These are phyloP conservation scores for Colletotrichum paranaense DNA, from an alignment of 2,329 filamentous ascomycete species.

Conservation along the genomic window DNA sequence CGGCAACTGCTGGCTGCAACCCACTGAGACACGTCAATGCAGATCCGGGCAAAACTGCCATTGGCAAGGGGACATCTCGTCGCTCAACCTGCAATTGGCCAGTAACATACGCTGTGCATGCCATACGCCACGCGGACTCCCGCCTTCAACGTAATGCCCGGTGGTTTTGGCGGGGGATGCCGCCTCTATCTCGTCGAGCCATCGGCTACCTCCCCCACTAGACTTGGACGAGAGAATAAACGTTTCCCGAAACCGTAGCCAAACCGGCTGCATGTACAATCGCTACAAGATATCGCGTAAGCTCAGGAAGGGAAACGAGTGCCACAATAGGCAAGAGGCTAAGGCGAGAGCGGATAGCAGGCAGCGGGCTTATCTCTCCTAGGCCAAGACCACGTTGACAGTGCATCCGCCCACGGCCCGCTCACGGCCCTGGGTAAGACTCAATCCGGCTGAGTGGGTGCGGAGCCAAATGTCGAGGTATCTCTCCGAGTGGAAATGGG, in stretches of 20 bases:
- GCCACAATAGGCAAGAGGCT: not conserved
- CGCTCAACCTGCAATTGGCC: not conserved
- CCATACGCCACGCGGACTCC: not conserved
- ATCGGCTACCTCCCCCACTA: not conserved
- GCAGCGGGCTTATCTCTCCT: not conserved
- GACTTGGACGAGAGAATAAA: not conserved
- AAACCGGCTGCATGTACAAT: not conserved
- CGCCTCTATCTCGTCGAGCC: not conserved
- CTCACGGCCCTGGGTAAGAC: not conserved
- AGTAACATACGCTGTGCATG: not conserved
- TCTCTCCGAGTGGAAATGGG: not conserved
- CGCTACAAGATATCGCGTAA: not conserved
- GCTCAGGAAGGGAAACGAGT: not conserved
- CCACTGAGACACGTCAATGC: constrained; percentile 13
- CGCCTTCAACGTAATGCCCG: not conserved
- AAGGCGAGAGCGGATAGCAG: not conserved
- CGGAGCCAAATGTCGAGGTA: not conserved
- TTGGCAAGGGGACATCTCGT: not conserved
- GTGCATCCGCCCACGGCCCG: not conserved
- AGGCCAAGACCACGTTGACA: not conserved
- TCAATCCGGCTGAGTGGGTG: not conserved
- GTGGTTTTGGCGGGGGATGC: not conserved
- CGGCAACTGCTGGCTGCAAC: constrained; percentile 18
- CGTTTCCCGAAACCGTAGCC: not conserved
- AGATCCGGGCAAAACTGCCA: not conserved